A percentile compares a stretch with the other conserved stretches of the same genome.
These are phyloP conservation scores for Panaeolus papilionaceus DNA, from an alignment of 768 basidiomycete genomes.

Conservation along the genomic window DNA sequence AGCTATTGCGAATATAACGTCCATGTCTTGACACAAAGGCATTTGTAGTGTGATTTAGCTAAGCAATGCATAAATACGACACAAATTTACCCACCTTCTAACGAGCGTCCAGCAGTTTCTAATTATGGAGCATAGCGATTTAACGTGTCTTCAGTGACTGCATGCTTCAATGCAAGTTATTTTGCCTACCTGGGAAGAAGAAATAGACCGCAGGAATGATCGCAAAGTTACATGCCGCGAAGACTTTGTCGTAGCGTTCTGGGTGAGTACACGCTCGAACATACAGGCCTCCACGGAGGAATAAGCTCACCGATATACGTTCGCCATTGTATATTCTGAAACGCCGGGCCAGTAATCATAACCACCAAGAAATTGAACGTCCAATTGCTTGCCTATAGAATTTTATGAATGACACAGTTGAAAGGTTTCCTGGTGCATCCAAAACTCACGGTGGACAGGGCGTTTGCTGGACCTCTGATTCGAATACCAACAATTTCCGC, in stretches of 20 bases:
- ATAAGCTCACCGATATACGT: constrained; percentile 56
- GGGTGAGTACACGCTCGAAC: not conserved
- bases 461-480: constrained; percentile 69
- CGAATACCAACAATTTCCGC: constrained; percentile 64
- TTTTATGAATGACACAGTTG: not conserved
- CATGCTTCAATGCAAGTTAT: not conserved
- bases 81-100: constrained; percentile 45
- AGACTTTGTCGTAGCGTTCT: constrained; percentile 37
- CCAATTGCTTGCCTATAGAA: constrained; percentile 50
- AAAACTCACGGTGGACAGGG: constrained; percentile 54
- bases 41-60: not conserved
- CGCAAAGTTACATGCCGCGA: constrained; percentile 61
- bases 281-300: not conserved
- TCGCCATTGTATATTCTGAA: constrained; percentile 61
- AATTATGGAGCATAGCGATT: constrained; percentile 16
- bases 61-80: not conserved
- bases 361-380: constrained; percentile 66
- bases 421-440: not conserved
- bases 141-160: not conserved
- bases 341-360: constrained; percentile 67
- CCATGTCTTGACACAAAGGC: constrained; percentile 41
- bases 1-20: constrained; percentile 52
- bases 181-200: constrained; percentile 53
- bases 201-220: constrained; percentile 63
- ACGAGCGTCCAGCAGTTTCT: constrained; percentile 63